Evolutionary conservation across 2,329 filamentous ascomycete species (phyloP), one percentile per base, ranked within the genome.

Genomic region (Xylaria multiplex): DNA sequence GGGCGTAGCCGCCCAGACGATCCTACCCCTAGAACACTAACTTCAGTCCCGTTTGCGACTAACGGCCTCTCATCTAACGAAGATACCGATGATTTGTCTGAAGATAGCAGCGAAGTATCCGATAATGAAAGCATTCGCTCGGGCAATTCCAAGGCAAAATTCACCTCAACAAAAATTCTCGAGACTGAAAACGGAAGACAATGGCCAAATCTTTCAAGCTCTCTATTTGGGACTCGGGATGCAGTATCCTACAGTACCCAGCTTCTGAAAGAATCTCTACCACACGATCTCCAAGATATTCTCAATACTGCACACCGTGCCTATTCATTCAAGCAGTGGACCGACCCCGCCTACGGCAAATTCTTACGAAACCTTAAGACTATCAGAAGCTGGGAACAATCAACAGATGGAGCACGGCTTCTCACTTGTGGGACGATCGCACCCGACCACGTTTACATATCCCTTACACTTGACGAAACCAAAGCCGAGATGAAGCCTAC

Each of bases 341-440:
- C 66, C 11, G 72, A 73, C 30, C 69, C 70, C 1, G 43, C 35
- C 8, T 76, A 75, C 53, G 72, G 72, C 27, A 68, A 71, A 24
- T 76, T 77, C 30, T 30, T 74, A 32, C 69, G 69, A 45, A 62
- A 74, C 27, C 65, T 76, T 19, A 77, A 80, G 35, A 78, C 78
- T 8, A 84, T 82, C 56, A 75, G 79, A 37, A 76, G 77, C 19
- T 83, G 85, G 79, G 86, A 88, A 69, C 73, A 81, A 57, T 81
- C 81, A 3, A 65, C 69, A 7, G 66, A 75, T 35, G 81, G 79
- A 1, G 72, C 68, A 19, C 75, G 74, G 13, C 56, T 79, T 13
- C 73, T 82, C 57, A 69, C 73, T 24, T 70, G 73, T 11, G 76
- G 72, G n/a, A 76, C 72, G 7, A 72, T 80, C 11, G 76, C 72